Conservation (phyloP, 768 basidiomycete species). For the Boletus reticuloceps region DNA sequence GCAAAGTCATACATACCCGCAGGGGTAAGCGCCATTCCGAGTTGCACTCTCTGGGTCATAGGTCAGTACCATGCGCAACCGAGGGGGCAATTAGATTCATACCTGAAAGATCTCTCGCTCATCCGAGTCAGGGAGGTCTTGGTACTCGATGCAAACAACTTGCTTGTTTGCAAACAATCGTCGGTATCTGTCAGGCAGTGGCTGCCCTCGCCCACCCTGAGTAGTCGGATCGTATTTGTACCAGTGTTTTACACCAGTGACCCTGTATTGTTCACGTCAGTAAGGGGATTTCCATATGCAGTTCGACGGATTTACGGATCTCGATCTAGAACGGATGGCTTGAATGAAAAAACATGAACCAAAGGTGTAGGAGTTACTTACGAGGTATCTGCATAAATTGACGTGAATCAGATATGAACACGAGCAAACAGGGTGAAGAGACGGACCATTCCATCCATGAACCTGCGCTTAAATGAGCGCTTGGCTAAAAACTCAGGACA, state of each 20-base stretch:
- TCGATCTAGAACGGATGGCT: slow-evolving; percentile 28
- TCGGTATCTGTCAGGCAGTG: slow-evolving; percentile 55
- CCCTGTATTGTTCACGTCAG: slow-evolving; percentile 9
- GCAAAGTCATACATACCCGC: slow-evolving; percentile 41
- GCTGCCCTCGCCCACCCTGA: slow-evolving; percentile 21
- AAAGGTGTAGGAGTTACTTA: slow-evolving; percentile 26
- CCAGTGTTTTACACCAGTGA: slow-evolving; percentile 46
- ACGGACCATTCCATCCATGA: slow-evolving; percentile 69
- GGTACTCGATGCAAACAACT: slow-evolving; percentile 79
- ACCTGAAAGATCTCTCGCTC: slow-evolving; percentile 77
- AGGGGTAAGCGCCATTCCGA: slow-evolving; percentile 74
- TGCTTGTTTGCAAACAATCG: slow-evolving; percentile 70
- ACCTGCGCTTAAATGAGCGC: slow-evolving; percentile 36
- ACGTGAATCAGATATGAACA: slow-evolving; percentile 2
- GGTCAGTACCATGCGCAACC: not conserved
- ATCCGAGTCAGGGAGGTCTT: slow-evolving; percentile 50
- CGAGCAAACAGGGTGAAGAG: not conserved
- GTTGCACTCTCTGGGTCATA: slow-evolving; percentile 59
- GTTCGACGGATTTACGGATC: slow-evolving; percentile 41
- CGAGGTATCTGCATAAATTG: slow-evolving; percentile 49
- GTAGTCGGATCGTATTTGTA: slow-evolving; percentile 35
- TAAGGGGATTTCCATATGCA: too few species aligned
- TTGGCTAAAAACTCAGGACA: not conserved
- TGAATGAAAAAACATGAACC: not conserved
- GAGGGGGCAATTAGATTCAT: slow-evolving; percentile 4